Evolutionary conservation across 1,284 basidiomycete genomes (phyloP).

Genomic region (Austroboletus niveus): DNA sequence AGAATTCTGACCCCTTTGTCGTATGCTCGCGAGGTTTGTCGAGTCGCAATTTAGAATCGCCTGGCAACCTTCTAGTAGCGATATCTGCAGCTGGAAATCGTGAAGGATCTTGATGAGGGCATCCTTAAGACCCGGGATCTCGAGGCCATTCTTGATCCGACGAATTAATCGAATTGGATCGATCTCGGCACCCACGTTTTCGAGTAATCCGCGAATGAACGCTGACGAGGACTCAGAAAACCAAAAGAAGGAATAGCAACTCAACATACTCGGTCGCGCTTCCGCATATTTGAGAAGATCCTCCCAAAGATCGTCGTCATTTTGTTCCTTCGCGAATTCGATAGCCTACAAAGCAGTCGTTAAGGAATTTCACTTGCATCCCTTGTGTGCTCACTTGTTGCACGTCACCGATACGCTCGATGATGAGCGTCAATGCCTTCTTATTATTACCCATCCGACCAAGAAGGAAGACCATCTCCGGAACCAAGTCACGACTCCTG

Average conservation of each 20-base stretch:
- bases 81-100: constrained; percentile 91
- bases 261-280: constrained; percentile 72
- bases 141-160: constrained; percentile 92
- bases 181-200: constrained; percentile 96
- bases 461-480: constrained; percentile 97
- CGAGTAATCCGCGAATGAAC: constrained; percentile 92
- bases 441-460: constrained; percentile 98
- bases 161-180: constrained; percentile 93
- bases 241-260: background rate
- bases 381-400: constrained; percentile 55
- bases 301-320: constrained; percentile 97
- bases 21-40: constrained; percentile 62
- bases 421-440: constrained; percentile 91
- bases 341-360: constrained; percentile 65
- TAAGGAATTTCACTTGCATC: background rate
- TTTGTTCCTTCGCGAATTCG: constrained; percentile 97
- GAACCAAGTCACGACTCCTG: constrained; percentile 81
- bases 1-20: constrained; percentile 74
- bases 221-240: constrained; percentile 40
- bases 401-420: constrained; percentile 93
- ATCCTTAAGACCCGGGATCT: constrained; percentile 92
- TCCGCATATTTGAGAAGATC: constrained; percentile 94
- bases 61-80: constrained; percentile 87
- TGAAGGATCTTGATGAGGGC: constrained; percentile 96
- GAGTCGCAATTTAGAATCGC: constrained; percentile 84